phyloP scores from a whole-genome alignment of 305 asterid genomes.

The Andrographis paniculata region DNA sequence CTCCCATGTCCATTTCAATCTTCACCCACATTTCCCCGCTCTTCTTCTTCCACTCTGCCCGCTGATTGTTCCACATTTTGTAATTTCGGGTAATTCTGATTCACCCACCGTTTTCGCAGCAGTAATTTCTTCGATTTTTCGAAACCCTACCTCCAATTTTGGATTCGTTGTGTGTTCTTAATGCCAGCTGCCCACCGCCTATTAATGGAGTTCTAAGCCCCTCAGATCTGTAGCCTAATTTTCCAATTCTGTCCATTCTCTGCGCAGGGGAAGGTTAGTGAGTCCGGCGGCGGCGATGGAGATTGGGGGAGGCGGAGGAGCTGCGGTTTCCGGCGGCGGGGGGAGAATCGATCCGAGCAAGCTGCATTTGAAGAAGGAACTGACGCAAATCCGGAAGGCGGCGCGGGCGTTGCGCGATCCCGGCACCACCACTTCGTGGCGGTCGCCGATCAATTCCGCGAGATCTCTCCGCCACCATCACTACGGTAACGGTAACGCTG shows the following conservation, averaged over 20 bases:
- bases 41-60: too few relatives aligned
- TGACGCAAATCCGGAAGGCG: conserved; percentile 79
- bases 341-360: conserved; percentile 61
- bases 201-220: conserved; percentile 1
- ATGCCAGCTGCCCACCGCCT: too few relatives aligned
- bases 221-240: conserved; percentile 1
- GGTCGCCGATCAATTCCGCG: conserved; percentile 61
- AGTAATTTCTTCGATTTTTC: too few relatives aligned
- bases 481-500: conserved; percentile 29
- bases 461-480: conserved; percentile 74
- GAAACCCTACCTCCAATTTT: too few relatives aligned
- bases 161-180: too few relatives aligned
- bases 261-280: too few relatives aligned
- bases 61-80: too few relatives aligned
- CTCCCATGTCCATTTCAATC: too few relatives aligned
- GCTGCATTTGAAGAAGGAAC: conserved; percentile 84
- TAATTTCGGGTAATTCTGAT: too few relatives aligned
- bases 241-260: background rate
- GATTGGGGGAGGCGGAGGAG: conserved; percentile 31
- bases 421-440: conserved; percentile 89
- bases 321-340: conserved; percentile 18
- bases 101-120: too few relatives aligned
- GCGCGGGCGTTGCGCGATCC: conserved; percentile 79
- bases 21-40: too few relatives aligned
- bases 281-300: conserved; percentile 14